Base-by-base conservation (phyloP, 176 grass and related monocot species). In the Oryza rufipogon region DNA sequence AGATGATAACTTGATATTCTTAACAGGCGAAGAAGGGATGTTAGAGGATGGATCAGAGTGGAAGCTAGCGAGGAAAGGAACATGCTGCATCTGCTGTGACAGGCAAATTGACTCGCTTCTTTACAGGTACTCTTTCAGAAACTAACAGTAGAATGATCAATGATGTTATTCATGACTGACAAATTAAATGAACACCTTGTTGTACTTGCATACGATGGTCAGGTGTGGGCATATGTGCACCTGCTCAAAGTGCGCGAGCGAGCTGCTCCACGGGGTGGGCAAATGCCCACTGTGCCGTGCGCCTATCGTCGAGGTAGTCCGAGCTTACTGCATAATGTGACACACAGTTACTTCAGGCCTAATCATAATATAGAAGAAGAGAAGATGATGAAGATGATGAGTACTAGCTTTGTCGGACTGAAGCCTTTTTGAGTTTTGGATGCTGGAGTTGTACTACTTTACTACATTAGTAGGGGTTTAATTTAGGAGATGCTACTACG, bases 221-320 rank as follows among this genome's bases (percentile, higher is more conserved):
- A 97, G 94, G 52, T 97, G 95, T 86, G 95, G 95, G 11, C 95
- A 97, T 68, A 94, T 97, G 95, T 97, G 95, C 84, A 89, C 92
- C 6, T 97, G 95, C 77, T 89, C 84, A 42, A 97, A 89, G 74
- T 97, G 95, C 63, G 95, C 95, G 11, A 71, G 68, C 7, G 90
- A 97, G 84, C 75, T 97, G 54, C 83, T 91, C 54, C 80, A 74
- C 22, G 84, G 88, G 6, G 92, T 65, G 33, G 95, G 84, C 71
- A 97, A 86, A 61, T 97, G 95, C 82, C 95, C 95, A 17, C 75
- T 97, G 47, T 97, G 95, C 28, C 95, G 95, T n/a, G 92, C 95
- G 23, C 95, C 95, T 6, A 97, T 97, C 14, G 46, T 94, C 2
- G 95, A 97, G 79, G 92, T 94, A 13, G 82, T 97, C 75, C 88